Base-by-base conservation (phyloP, 257 asterid species). In the Fraxinus cuspidata region DNA sequence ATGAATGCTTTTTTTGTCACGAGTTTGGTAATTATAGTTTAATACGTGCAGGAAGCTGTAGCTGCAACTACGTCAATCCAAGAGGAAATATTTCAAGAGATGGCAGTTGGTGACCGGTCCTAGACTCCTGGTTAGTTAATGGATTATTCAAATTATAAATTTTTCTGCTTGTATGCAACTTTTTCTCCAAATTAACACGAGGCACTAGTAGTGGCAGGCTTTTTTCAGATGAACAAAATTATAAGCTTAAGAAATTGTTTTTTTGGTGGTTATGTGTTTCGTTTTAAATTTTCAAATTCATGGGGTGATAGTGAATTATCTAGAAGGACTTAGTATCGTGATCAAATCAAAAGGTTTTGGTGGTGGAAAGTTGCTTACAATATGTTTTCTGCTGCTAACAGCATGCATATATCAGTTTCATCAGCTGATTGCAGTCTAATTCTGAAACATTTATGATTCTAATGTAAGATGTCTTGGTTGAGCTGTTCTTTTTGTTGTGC, bases 51-150 rank as follows among this genome's bases (percentile, higher is more conserved):
- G 96, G 97, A 94, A 82, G 92, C 97, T 83, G 95, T 94, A 12
- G 96, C 97, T 64, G 89, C 88, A 69, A 92, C 96, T 67, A 94
- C 97, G 49, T 81, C 84, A 58, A 91, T 92, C 65, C 98, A 94
- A 84, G 97, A 88, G 82, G 98, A 94, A 84, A 92, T 94, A 67
- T 85, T 92, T 81, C 18, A 53, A 71, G 97, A 91, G 78, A 91
- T 92, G 97, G 94, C 92, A 84, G 85, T 94, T 81, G 98, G 98
- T 94, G 79, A 86, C 90, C 80, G 78, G 27, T 74, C 80, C 69
- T 72, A 44, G 64, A n/a, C n/a, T n/a, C n/a, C n/a, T n/a, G n/a
- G n/a, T 68, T 67, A 74, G 31, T 60, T 71, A 51, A 56, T n/a
- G 32, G 5, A 70, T 58, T 23, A n/a, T 51, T 44, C 7, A 2